These are phyloP conservation scores for Mucor mucedo DNA, from an alignment of 371 early-diverging fungal species.

Conservation along the genomic window DNA sequence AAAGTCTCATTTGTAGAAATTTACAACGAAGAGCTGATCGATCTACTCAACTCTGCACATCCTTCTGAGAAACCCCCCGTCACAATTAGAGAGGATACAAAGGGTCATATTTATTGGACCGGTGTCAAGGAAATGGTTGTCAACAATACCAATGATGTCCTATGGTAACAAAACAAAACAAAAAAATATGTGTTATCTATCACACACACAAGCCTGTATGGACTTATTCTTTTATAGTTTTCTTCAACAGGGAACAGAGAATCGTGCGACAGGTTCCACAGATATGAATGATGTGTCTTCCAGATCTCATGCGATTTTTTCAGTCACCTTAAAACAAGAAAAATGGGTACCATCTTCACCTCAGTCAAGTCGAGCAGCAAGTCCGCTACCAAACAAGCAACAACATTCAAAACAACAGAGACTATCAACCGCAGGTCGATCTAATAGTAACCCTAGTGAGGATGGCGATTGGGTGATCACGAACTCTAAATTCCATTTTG, in stretches of 20 bases:
- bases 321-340: conserved; percentile 84
- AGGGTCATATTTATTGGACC: conserved; percentile 90
- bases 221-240: conserved; percentile 41
- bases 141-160: conserved; percentile 75
- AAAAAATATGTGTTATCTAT: too few relatives aligned
- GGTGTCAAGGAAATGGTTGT: conserved; percentile 88
- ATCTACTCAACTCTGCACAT: conserved; percentile 72
- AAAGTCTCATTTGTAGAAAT: conserved; percentile 89
- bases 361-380: conserved; percentile 27
- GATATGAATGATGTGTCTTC: conserved; percentile 97
- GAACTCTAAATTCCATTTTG: conserved; percentile 95
- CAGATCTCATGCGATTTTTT: conserved; percentile 98
- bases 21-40: conserved; percentile 96
- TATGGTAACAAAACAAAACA: conserved; percentile 53
- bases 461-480: conserved; percentile 59
- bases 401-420: conserved; percentile 11
- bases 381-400: conserved; percentile 40
- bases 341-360: conserved; percentile 48
- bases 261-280: conserved; percentile 93
- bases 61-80: conserved; percentile 66
- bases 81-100: conserved; percentile 90
- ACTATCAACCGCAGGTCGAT: background rate
- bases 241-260: conserved; percentile 78
- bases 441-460: conserved; percentile 23
- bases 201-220: too few relatives aligned